Evolutionary conservation across 2,329 filamentous ascomycete genomes (phyloP).

Genomic region (Endoconidiophora polonica): DNA sequence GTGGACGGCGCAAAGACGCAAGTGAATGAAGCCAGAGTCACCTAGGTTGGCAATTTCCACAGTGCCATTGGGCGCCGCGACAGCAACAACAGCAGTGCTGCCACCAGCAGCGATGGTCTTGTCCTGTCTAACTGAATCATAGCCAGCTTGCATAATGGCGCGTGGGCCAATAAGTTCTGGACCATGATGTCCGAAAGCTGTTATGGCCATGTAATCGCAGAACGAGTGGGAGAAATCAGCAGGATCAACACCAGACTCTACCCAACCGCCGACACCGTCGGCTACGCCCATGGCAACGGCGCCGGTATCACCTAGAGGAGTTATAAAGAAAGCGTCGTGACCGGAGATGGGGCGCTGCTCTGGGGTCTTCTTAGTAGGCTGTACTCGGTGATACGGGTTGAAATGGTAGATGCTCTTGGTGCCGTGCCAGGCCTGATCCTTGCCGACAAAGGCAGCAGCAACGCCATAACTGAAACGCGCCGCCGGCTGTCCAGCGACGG

Average conservation of each 20-base stretch:
- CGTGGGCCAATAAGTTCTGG: constrained; percentile 32
- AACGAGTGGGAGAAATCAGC: constrained; percentile 89
- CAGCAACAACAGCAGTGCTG: constrained; percentile 79
- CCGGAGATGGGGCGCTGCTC: constrained; percentile 58
- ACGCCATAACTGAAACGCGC: constrained; percentile 47
- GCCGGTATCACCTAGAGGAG: constrained; percentile 54
- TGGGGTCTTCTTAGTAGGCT: constrained; percentile 35
- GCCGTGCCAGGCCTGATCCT: constrained; percentile 51
- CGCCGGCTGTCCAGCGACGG: background rate
- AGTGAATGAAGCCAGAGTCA: constrained; percentile 81
- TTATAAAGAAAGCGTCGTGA: constrained; percentile 92
- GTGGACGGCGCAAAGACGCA: constrained; percentile 73
- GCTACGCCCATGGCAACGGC: constrained; percentile 74
- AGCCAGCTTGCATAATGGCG: constrained; percentile 54
- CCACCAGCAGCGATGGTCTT: constrained; percentile 61
- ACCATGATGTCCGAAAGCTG: constrained; percentile 42
- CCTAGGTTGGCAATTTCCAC: constrained; percentile 87
- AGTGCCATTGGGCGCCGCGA: constrained; percentile 54
- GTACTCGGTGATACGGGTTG: constrained; percentile 45
- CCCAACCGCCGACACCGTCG: constrained; percentile 92
- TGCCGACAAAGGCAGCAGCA: constrained; percentile 59
- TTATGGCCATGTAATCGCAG: constrained; percentile 80
- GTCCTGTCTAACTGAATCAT: constrained; percentile 66
- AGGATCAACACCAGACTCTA: constrained; percentile 79
- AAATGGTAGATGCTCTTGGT: constrained; percentile 57